These are phyloP conservation scores for Cryptosporidium parvum DNA, from an alignment of 169 alveolate genomes.

Conservation along the genomic window DNA sequence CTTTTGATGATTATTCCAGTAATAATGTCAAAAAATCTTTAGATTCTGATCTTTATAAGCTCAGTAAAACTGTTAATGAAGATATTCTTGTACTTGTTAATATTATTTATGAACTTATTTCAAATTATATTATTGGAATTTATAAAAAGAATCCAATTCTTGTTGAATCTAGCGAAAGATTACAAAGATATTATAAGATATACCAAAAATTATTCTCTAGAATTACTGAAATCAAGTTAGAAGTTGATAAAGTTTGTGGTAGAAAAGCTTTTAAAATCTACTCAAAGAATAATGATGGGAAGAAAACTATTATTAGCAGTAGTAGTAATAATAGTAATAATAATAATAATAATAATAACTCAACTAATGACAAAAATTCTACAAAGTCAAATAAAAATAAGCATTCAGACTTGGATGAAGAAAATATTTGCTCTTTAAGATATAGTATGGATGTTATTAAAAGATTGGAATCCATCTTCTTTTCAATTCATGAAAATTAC, in stretches of 20 bases:
- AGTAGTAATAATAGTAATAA: neutral
- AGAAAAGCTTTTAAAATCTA: slow-evolving; percentile 9
- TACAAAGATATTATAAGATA: neutral
- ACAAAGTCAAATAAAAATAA: neutral
- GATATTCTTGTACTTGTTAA: slow-evolving; percentile 21
- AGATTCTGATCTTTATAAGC: neutral
- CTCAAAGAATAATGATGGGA: neutral
- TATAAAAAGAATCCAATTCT: neutral
- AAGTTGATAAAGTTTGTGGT: slow-evolving; percentile 23
- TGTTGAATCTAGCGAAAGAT: neutral
- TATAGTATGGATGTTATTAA: slow-evolving; percentile 16
- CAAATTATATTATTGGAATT: neutral
- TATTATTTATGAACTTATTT: neutral
- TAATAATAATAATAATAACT: neutral
- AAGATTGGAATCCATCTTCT: neutral
- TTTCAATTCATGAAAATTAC: neutral
- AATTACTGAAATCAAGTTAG: neutral
- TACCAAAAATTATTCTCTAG: neutral
- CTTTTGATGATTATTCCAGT: neutral
- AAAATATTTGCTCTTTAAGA: slow-evolving; percentile 1
- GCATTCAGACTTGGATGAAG: neutral
- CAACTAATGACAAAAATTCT: neutral
- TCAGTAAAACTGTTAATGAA: neutral
- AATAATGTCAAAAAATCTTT: neutral
- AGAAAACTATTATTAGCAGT: neutral